Evolutionary conservation across 1,284 basidiomycete species (phyloP).

Genomic region (Heimioporus retisporus): DNA sequence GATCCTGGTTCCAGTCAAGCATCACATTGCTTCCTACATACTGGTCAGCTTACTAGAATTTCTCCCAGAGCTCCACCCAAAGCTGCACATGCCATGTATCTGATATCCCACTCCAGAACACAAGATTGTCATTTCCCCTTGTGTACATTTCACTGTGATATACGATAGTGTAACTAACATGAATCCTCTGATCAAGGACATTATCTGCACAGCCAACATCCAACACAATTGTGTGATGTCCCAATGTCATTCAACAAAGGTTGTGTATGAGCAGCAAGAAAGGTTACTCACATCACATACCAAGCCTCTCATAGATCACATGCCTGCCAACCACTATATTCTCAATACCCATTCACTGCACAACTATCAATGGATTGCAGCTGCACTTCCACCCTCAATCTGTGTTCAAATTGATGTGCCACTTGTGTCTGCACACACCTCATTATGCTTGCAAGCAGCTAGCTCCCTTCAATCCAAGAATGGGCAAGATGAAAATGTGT

Average conservation of each 20-base stretch:
- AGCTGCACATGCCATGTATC: neutral
- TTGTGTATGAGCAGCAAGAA: neutral
- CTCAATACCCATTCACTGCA: neutral
- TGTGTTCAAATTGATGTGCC: neutral
- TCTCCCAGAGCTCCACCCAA: neutral
- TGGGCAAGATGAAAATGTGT: neutral
- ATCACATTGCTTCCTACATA: neutral
- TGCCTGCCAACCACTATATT: neutral
- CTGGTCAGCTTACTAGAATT: neutral
- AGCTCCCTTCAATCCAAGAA: neutral
- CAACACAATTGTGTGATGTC: neutral
- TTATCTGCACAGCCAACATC: conserved; percentile 1
- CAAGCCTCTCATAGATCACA: neutral
- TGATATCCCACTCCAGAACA: neutral
- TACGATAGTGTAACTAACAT: neutral
- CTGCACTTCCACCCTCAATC: neutral
- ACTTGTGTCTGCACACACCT: neutral
- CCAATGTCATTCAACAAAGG: neutral
- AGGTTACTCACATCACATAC: neutral
- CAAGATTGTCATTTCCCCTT: neutral
- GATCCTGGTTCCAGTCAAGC: neutral
- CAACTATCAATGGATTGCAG: neutral
- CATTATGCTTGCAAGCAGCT: neutral
- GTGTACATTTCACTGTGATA: neutral
- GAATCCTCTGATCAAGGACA: neutral